Percentiles rank a stretch among this genome's conserved stretches.
phyloP scores from a whole-genome alignment of 805 yeast species.

The Saccharomycopsis guyanensis region DNA sequence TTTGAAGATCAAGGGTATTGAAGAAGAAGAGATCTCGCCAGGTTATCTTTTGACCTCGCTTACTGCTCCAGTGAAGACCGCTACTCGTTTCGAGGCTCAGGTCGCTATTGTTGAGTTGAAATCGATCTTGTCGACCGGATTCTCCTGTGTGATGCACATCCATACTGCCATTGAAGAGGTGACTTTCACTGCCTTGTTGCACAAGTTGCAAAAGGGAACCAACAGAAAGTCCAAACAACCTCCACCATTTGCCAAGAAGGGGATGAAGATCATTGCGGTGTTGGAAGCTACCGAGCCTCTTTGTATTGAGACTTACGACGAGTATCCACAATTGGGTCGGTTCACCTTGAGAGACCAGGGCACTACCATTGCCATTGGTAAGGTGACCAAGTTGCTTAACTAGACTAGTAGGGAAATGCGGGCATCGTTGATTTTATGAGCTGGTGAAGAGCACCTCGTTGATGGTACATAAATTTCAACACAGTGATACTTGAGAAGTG shows the following conservation, averaged over 20 bases:
- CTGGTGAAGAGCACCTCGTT: no score
- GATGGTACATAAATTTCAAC: no score
- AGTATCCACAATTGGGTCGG: slow-evolving; percentile 94
- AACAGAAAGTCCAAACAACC: slow-evolving; percentile 94
- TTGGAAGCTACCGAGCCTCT: slow-evolving; percentile 81
- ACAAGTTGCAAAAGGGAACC: slow-evolving; percentile 93
- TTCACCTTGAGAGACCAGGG: slow-evolving; percentile 99
- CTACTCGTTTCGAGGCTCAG: slow-evolving; percentile 88
- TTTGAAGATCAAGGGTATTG: slow-evolving; percentile 87
- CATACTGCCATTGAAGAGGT: slow-evolving; percentile 99
- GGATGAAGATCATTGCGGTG: slow-evolving; percentile 95
- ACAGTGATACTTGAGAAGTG: no score
- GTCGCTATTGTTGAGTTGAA: slow-evolving; percentile 94
- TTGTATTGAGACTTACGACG: slow-evolving; percentile 87
- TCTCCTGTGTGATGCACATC: slow-evolving; percentile 96
- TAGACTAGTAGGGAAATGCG: no score
- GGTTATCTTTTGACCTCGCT: slow-evolving; percentile 90
- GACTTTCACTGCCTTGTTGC: slow-evolving; percentile 68
- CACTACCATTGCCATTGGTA: slow-evolving; percentile 96
- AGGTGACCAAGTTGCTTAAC: slow-evolving; percentile 80
- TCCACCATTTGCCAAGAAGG: slow-evolving; percentile 97
- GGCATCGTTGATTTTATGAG: no score
- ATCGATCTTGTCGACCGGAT: slow-evolving; percentile 90
- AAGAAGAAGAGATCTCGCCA: slow-evolving; percentile 88
- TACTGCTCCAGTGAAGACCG: slow-evolving; percentile 84